Conservation (phyloP, 108 stramenopile genomes). For the Asterionellopsis glacialis region DNA sequence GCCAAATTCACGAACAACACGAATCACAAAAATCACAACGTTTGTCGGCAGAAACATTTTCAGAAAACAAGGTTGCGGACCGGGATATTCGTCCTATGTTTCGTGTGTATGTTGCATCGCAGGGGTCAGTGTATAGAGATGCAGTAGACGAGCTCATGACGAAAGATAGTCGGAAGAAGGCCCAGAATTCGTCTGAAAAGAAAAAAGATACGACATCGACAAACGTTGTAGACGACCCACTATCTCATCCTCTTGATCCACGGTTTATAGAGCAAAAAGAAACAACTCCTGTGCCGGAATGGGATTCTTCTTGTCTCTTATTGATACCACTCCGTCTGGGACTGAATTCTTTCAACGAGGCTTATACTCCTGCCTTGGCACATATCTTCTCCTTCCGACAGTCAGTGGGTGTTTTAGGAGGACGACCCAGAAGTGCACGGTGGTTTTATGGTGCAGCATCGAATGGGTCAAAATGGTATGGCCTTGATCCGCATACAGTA, state of each 20-base stretch:
- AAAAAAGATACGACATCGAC: slow-evolving; percentile 5
- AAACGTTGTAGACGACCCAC: not conserved
- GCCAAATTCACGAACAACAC: slow-evolving; percentile 28
- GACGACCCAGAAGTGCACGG: slow-evolving; percentile 79
- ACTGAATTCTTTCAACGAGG: slow-evolving; percentile 50
- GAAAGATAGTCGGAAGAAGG: slow-evolving; percentile 21
- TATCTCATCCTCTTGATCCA: slow-evolving; percentile 19
- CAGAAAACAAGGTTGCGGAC: slow-evolving; percentile 12
- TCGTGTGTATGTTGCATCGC: slow-evolving; percentile 72
- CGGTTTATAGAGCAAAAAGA: slow-evolving; percentile 10
- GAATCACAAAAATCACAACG: not conserved
- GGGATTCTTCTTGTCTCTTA: slow-evolving; percentile 69
- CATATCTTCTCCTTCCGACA: slow-evolving; percentile 64
- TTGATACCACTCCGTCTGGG: slow-evolving; percentile 79
- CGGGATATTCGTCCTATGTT: slow-evolving; percentile 16
- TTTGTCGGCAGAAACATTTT: not conserved
- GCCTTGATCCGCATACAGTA: slow-evolving; percentile 86
- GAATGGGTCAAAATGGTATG: slow-evolving; percentile 58
- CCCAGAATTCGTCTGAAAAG: slow-evolving; percentile 2
- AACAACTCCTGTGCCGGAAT: slow-evolving; percentile 20
- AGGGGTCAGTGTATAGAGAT: slow-evolving; percentile 83
- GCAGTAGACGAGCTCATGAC: slow-evolving; percentile 67
- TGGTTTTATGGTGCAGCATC: slow-evolving; percentile 86
- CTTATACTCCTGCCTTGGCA: slow-evolving; percentile 46
- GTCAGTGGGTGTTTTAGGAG: slow-evolving; percentile 86